Evolutionary conservation across 2,329 filamentous ascomycete species (phyloP).

Genomic region (Cercospora beticola): DNA sequence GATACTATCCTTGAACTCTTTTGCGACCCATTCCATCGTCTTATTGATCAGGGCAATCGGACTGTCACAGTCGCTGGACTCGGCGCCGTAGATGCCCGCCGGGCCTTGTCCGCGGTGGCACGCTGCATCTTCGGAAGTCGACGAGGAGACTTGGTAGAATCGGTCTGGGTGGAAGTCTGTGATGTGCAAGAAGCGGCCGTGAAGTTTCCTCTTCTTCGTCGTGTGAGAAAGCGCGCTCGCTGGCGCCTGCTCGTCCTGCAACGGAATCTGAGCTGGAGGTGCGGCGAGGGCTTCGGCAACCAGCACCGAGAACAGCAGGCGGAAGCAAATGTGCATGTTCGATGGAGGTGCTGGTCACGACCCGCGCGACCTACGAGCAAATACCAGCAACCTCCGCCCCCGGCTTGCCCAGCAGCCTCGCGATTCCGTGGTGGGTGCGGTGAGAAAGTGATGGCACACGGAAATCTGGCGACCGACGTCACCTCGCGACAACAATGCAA

Average conservation of each 20-base stretch:
- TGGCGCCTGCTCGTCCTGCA: conserved; percentile 9
- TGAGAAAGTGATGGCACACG: not conserved
- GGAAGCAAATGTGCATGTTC: conserved; percentile 6
- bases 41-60: conserved; percentile 78
- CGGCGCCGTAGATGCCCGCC: conserved; percentile 79
- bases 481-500: not conserved
- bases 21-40: conserved; percentile 82
- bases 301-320: conserved; percentile 14
- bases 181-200: conserved; percentile 81
- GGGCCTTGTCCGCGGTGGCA: conserved; percentile 79
- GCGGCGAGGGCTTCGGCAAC: conserved; percentile 20
- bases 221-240: not conserved
- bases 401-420: not conserved
- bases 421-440: not conserved
- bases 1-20: conserved; percentile 39
- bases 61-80: conserved; percentile 85
- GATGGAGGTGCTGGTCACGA: not conserved
- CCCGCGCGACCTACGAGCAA: not conserved
- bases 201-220: conserved; percentile 33
- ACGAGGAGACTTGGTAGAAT: conserved; percentile 77
- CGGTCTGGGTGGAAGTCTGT: conserved; percentile 95
- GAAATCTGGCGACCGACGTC: conserved; percentile 4
- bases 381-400: not conserved
- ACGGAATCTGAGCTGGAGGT: conserved; percentile 23
- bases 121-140: conserved; percentile 64